Base-by-base conservation (phyloP, 208 protist genomes). In the Crithidia expoeki region DNA sequence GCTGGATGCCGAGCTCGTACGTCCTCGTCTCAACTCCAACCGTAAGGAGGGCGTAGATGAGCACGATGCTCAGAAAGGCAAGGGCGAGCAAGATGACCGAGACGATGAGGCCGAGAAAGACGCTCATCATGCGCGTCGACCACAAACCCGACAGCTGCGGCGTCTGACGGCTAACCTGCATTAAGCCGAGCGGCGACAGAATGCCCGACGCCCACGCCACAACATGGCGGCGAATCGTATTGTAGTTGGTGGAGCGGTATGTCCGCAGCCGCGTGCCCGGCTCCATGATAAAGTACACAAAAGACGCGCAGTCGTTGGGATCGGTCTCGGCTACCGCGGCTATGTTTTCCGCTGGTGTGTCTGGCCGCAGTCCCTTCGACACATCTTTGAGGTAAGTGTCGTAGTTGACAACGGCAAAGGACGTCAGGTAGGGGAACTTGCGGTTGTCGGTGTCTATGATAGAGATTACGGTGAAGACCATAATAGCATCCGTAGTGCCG, bases 31-130 rank as follows among this genome's bases (percentile, higher is more conserved):
- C 95, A 4, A 98, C 78, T 51, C 81, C 88, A 21, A 98, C 85
- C 63, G 93, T 98, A 16, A 99, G 82, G 28, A 98, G 69, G 6
- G 92, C 96, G 83, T 99, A 98, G 58, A 98, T 97, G 23, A 98
- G 86, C 36, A 98, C 47, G 38, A 97, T 79, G 53, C 89, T 96
- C 4, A 99, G 74, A 47, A 89, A 77, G 9, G 82, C 58, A 17
- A 99, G 72, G 27, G 96, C 85, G 17, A 90, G 40, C 7, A 98
- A 80, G 60, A 98, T 89, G 9, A 98, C 40, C 55, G 86, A 97
- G n/a, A 98, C 66, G 71, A 98, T 83, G 10, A 98, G 77, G 17
- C 90, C 90, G 2, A 98, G 40, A 59, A 98, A 98, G 14, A 97
- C 47, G 19, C 81, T 79, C 47, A 98, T 90, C 77, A 96, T 92